phyloP scores from a whole-genome alignment of 257 asterid genomes.

The Jacaranda copaia region DNA sequence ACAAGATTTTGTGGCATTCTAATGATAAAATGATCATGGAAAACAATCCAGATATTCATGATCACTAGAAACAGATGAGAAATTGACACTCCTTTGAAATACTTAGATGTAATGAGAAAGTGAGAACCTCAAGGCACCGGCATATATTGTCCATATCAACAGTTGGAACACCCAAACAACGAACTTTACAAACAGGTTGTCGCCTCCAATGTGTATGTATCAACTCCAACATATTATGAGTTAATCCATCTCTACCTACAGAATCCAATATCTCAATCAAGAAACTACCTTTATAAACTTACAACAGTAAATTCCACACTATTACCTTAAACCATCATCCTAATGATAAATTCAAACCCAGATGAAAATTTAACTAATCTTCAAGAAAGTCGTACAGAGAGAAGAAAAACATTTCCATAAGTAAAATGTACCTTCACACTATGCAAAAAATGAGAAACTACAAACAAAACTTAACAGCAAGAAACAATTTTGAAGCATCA shows the following conservation, averaged over 20 bases:
- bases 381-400: constrained; percentile 6
- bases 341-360: neutral
- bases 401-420: neutral
- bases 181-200: constrained; percentile 92
- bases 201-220: constrained; percentile 97
- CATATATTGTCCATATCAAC: constrained; percentile 92
- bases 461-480: neutral
- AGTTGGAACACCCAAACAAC: constrained; percentile 97
- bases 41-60: neutral
- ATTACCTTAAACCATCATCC: constrained; percentile 21
- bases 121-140: constrained; percentile 85
- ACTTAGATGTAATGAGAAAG: constrained; percentile 34
- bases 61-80: constrained; percentile 18
- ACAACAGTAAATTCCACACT: neutral
- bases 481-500: neutral
- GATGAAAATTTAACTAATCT: neutral
- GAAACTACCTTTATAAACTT: constrained; percentile 27
- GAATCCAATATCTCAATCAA: constrained; percentile 40
- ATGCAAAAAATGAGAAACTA: neutral
- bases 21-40: neutral
- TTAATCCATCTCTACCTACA: constrained; percentile 97
- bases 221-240: constrained; percentile 99
- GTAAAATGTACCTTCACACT: neutral
- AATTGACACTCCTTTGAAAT: constrained; percentile 18
- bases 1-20: neutral